phyloP scores from a whole-genome alignment of 805 yeast genomes.

The Saturnispora ahearnii region DNA sequence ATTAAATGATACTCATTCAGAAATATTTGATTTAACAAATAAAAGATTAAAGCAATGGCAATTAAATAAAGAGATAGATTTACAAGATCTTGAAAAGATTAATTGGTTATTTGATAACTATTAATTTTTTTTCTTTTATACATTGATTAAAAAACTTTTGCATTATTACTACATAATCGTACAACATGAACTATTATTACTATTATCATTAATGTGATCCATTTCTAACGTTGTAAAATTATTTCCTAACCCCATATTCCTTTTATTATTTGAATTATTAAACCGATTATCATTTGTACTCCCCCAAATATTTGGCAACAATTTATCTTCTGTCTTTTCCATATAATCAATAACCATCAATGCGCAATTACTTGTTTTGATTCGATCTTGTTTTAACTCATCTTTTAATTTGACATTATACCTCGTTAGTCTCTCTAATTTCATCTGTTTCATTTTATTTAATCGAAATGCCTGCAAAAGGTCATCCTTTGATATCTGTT shows the following conservation, averaged over 20 bases:
- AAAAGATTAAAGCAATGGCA: conserved; percentile 30
- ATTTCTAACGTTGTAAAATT: neutral
- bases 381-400: conserved; percentile 45
- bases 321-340: conserved; percentile 37
- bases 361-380: conserved; percentile 57
- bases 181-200: conserved; percentile 20
- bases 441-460: conserved; percentile 35
- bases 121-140: neutral
- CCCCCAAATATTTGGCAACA: conserved; percentile 39
- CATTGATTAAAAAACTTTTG: neutral
- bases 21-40: conserved; percentile 31
- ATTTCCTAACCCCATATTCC: too few relatives aligned
- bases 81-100: conserved; percentile 33
- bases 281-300: conserved; percentile 4
- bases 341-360: conserved; percentile 36
- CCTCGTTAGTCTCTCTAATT: conserved; percentile 52
- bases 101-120: conserved; percentile 16
- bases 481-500: conserved; percentile 4
- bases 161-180: conserved; percentile 12
- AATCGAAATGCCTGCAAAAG: conserved; percentile 32
- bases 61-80: conserved; percentile 19
- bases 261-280: neutral
- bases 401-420: conserved; percentile 45
- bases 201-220: neutral
- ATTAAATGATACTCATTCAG: conserved; percentile 8